These are phyloP conservation scores for Botrytis deweyae DNA, from an alignment of 2,329 filamentous ascomycete genomes.

Conservation along the genomic window DNA sequence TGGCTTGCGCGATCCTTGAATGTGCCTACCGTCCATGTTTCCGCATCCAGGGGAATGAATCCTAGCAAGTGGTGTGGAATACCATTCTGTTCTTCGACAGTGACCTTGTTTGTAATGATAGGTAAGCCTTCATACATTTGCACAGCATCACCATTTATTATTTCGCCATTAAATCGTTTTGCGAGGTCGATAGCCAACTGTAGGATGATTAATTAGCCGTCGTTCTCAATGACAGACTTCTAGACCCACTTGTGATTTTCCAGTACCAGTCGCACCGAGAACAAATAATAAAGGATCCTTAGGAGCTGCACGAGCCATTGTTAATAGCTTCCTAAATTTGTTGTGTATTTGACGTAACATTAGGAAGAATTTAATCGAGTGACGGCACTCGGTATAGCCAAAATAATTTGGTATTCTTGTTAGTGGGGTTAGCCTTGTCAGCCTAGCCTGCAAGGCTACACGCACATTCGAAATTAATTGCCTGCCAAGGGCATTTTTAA, in stretches of 20 bases:
- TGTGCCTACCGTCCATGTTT: conserved; percentile 78
- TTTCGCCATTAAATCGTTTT: conserved; percentile 78
- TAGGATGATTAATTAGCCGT: conserved; percentile 24
- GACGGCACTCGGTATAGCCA: not conserved
- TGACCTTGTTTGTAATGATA: conserved; percentile 94
- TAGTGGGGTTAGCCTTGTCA: not conserved
- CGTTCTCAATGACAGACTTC: not conserved
- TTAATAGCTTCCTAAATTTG: conserved; percentile 22
- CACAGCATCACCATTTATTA: conserved; percentile 98
- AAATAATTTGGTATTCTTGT: not conserved
- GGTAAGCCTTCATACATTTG: conserved; percentile 91
- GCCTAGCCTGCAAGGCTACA: conserved; percentile 4
- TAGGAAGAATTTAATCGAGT: not conserved
- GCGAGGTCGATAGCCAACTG: conserved; percentile 77
- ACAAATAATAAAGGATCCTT: conserved; percentile 71
- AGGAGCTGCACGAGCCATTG: conserved; percentile 41
- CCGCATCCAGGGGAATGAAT: conserved; percentile 70
- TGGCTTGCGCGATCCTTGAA: conserved; percentile 70
- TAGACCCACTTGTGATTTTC: conserved; percentile 74
- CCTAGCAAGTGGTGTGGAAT: conserved; percentile 88
- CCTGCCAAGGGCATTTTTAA: not conserved
- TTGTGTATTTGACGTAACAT: conserved; percentile 28
- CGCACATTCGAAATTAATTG: not conserved
- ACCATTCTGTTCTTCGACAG: conserved; percentile 68
- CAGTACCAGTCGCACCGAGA: conserved; percentile 87